A percentile compares a stretch with the other conserved stretches of the same genome.
These are phyloP conservation scores for Wickerhamiella pararugosa DNA, from an alignment of 1,139 yeast species.

Conservation along the genomic window DNA sequence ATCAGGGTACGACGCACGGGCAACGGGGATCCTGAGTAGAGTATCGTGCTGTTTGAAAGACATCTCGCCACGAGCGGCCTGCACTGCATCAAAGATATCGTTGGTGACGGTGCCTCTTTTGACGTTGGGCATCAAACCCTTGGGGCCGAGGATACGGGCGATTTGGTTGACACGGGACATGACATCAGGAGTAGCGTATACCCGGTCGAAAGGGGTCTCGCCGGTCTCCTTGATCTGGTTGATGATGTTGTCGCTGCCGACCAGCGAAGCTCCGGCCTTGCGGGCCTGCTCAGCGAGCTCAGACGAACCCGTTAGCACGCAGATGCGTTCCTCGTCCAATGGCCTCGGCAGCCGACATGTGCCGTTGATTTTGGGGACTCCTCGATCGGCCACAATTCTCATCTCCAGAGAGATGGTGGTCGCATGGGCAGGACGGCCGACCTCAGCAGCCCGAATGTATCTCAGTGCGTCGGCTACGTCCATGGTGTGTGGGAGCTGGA, in stretches of 20 bases:
- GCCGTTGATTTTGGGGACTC: slow-evolving; percentile 63
- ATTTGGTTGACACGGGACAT: slow-evolving; percentile 43
- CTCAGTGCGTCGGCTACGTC: slow-evolving; percentile 58
- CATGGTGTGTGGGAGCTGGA: slow-evolving; percentile 43
- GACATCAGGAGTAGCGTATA: slow-evolving; percentile 78
- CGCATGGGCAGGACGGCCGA: slow-evolving; percentile 57
- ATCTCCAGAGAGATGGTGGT: slow-evolving; percentile 57
- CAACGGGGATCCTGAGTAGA: slow-evolving; percentile 51
- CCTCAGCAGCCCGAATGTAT: slow-evolving; percentile 77
- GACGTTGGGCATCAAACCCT: slow-evolving; percentile 74
- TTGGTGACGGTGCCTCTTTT: slow-evolving; percentile 73
- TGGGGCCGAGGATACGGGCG: slow-evolving; percentile 75
- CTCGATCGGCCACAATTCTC: slow-evolving; percentile 60
- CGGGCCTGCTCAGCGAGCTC: slow-evolving; percentile 40
- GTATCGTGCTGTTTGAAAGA: slow-evolving; percentile 54
- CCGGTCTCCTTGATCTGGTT: slow-evolving; percentile 43
- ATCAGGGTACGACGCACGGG: slow-evolving; percentile 66
- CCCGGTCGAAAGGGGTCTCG: slow-evolving; percentile 51
- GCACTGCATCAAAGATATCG: slow-evolving; percentile 40
- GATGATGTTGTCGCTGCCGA: slow-evolving; percentile 60
- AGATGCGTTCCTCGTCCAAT: slow-evolving; percentile 41
- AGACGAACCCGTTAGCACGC: slow-evolving; percentile 51
- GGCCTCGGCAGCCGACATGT: slow-evolving; percentile 66
- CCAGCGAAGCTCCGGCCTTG: slow-evolving; percentile 41
- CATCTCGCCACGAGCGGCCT: slow-evolving; percentile 46